Percentiles rank a stretch among this genome's conserved stretches.
These are phyloP conservation scores for Annulohypoxylon truncatum DNA, from an alignment of 2,329 filamentous ascomycete genomes.

Conservation along the genomic window DNA sequence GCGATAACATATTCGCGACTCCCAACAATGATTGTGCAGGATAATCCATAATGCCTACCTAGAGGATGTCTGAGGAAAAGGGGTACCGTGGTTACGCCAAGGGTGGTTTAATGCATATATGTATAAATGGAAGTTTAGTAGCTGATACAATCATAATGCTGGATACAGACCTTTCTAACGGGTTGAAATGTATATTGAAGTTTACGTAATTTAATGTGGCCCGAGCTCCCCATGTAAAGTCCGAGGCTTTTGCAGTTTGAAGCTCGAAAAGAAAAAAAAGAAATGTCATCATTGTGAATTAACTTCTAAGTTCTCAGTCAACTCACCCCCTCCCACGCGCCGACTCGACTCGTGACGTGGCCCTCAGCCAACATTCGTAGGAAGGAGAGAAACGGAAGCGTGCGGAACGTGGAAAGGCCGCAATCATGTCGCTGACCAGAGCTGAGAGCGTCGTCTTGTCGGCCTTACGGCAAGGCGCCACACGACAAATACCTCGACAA, in stretches of 20 bases:
- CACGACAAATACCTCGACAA: slow-evolving; percentile 18
- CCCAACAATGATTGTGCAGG: slow-evolving; percentile 14
- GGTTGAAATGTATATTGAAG: too few relatives aligned
- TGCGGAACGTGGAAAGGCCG: slow-evolving; percentile 5
- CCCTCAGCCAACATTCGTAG: not conserved
- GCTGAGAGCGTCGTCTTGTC: slow-evolving; percentile 43
- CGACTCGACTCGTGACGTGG: slow-evolving; percentile 11
- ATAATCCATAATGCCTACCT: too few relatives aligned
- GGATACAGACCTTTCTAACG: not conserved
- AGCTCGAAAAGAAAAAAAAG: slow-evolving; percentile 4
- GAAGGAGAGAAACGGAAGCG: slow-evolving; percentile 2
- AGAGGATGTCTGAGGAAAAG: too few relatives aligned
- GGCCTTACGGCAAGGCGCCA: slow-evolving; percentile 38
- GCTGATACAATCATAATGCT: not conserved
- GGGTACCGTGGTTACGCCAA: not conserved
- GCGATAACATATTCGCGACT: slow-evolving; percentile 22
- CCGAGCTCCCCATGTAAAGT: not conserved
- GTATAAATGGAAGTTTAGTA: not conserved
- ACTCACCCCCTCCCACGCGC: not conserved
- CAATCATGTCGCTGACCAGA: slow-evolving; percentile 46
- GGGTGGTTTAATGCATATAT: not conserved
- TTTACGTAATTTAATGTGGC: not conserved
- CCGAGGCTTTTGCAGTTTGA: slow-evolving; percentile 1
- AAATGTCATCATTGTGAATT: slow-evolving; percentile 21
- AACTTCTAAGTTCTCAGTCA: slow-evolving; percentile 15